phyloP scores from a whole-genome alignment of 2,329 filamentous ascomycete genomes.

The Aspergillus tubingensis region DNA sequence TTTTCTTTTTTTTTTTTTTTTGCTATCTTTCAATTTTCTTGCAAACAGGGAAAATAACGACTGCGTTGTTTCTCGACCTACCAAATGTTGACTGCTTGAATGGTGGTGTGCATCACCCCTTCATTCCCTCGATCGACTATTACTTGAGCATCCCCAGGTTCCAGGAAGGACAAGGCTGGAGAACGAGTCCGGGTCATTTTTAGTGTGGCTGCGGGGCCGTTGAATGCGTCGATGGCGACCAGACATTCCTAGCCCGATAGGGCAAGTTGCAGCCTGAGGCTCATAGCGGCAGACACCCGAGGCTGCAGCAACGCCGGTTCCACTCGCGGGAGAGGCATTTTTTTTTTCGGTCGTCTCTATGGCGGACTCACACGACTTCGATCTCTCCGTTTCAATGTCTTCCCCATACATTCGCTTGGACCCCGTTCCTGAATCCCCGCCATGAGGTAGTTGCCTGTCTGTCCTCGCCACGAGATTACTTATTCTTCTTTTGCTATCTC shows the following conservation, averaged over 20 bases:
- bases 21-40: not conserved
- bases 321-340: constrained; percentile 37
- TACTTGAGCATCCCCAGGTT: not conserved
- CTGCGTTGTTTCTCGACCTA: constrained; percentile 11
- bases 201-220: constrained; percentile 25
- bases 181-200: not conserved
- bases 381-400: constrained; percentile 24
- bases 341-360: constrained; percentile 34
- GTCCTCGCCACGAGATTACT: constrained; percentile 19
- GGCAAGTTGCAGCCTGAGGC: constrained; percentile 32
- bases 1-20: not conserved
- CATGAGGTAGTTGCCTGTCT: constrained; percentile 38
- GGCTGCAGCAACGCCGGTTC: constrained; percentile 31
- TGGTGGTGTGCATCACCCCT: constrained; percentile 11
- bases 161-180: not conserved
- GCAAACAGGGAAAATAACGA: constrained; percentile 7
- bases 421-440: constrained; percentile 28
- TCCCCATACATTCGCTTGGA: constrained; percentile 24
- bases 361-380: constrained; percentile 37
- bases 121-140: constrained; percentile 1
- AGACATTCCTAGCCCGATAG: constrained; percentile 26
- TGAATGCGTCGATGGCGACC: constrained; percentile 14
- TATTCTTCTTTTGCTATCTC: constrained; percentile 10
- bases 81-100: constrained; percentile 11
- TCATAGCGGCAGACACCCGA: constrained; percentile 25